phyloP scores from a whole-genome alignment of 2,329 filamentous ascomycete genomes.

The Fusarium heterosporum region DNA sequence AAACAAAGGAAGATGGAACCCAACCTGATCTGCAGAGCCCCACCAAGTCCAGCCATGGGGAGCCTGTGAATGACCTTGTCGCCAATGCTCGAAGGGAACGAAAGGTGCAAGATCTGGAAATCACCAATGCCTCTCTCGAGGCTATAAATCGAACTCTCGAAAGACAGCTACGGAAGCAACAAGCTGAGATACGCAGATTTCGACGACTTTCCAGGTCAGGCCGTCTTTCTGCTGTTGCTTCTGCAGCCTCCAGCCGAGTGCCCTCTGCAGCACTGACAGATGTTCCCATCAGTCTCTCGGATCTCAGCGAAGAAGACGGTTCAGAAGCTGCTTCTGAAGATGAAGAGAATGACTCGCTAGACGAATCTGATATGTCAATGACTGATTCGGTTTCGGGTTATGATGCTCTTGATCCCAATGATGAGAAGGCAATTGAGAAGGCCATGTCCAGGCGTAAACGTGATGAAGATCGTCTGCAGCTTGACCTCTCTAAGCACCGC shows the following conservation, averaged over 20 bases:
- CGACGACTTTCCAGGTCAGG: constrained; percentile 87
- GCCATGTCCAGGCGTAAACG: constrained; percentile 65
- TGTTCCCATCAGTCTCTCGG: constrained; percentile 60
- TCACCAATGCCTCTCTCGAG: constrained; percentile 93
- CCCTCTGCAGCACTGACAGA: constrained; percentile 58
- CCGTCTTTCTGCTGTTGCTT: constrained; percentile 70
- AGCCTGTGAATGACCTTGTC: constrained; percentile 79
- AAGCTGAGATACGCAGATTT: constrained; percentile 85
- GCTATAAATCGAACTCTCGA: constrained; percentile 96
- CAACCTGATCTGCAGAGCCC: constrained; percentile 64
- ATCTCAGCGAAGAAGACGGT: constrained; percentile 59
- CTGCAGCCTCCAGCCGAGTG: constrained; percentile 59
- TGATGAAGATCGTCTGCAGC: constrained; percentile 85
- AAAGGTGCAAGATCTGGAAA: constrained; percentile 96
- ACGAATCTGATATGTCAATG: constrained; percentile 64
- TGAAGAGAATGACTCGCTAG: constrained; percentile 61
- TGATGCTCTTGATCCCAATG: constrained; percentile 55
- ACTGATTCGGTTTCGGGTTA: constrained; percentile 50
- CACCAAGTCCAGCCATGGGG: constrained; percentile 65
- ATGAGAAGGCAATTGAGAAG: constrained; percentile 47
- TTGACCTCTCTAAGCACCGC: constrained; percentile 89
- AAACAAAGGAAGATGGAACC: constrained; percentile 47
- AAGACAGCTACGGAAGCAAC: constrained; percentile 90
- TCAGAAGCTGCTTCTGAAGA: constrained; percentile 53
- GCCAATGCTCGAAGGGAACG: constrained; percentile 90